A percentile compares a stretch with the other conserved stretches of the same genome.
phyloP scores from a whole-genome alignment of 495 filamentous ascomycete genomes.

The Echria macrotheca region DNA sequence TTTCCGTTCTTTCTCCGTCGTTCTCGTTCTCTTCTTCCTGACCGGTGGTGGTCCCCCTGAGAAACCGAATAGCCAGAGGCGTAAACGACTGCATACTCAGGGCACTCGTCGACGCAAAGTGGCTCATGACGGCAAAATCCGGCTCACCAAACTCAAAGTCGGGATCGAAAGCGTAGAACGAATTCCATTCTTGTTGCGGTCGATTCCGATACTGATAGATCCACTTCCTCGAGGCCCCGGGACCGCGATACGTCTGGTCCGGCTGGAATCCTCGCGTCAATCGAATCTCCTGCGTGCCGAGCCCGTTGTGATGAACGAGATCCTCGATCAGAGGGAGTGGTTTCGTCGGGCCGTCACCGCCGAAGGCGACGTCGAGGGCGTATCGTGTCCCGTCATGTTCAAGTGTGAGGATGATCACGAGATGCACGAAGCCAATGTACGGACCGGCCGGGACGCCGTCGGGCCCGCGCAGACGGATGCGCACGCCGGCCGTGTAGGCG shows the following conservation, averaged over 20 bases:
- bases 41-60: slow-evolving; percentile 28
- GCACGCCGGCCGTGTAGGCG: slow-evolving; percentile 40
- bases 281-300: slow-evolving; percentile 48
- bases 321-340: slow-evolving; percentile 49
- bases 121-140: slow-evolving; percentile 59
- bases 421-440: slow-evolving; percentile 50
- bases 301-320: slow-evolving; percentile 30
- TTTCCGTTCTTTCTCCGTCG: too few species aligned
- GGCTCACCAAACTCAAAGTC: slow-evolving; percentile 55
- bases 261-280: slow-evolving; percentile 43
- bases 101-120: slow-evolving; percentile 41
- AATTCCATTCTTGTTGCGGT: slow-evolving; percentile 43
- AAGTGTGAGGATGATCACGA: slow-evolving; percentile 53
- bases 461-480: slow-evolving; percentile 25
- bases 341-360: slow-evolving; percentile 51
- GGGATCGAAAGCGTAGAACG: slow-evolving; percentile 52
- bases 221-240: slow-evolving; percentile 47
- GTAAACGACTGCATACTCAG: slow-evolving; percentile 45
- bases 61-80: slow-evolving; percentile 52
- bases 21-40: slow-evolving; percentile 13
- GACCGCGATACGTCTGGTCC: slow-evolving; percentile 34
- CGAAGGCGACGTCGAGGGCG: slow-evolving; percentile 60
- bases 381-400: slow-evolving; percentile 36
- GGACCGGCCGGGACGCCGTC: slow-evolving; percentile 30
- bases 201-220: slow-evolving; percentile 56